Evolutionary conservation across 1,139 yeast genomes (phyloP).

Genomic region (Blastobotrys buckinghamii): DNA sequence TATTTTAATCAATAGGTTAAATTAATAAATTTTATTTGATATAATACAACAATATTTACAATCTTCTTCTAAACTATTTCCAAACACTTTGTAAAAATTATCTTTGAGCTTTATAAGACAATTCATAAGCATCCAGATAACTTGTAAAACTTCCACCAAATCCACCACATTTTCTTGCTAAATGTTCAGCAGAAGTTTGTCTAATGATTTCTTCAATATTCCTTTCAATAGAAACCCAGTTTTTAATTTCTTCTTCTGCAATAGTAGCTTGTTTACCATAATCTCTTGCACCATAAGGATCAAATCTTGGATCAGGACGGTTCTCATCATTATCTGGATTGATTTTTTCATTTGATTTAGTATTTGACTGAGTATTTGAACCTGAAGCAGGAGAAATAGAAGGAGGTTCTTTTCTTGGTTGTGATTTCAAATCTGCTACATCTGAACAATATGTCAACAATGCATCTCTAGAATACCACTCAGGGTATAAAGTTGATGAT

Average conservation of each 20-base stretch:
- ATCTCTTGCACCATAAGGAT: slow-evolving; percentile 33
- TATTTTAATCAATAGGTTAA: too few species aligned
- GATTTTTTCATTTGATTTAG: not conserved
- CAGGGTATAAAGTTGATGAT: slow-evolving; percentile 26
- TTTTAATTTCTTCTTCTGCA: slow-evolving; percentile 22
- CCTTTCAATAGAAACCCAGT: slow-evolving; percentile 29
- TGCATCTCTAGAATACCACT: slow-evolving; percentile 31
- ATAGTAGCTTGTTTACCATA: slow-evolving; percentile 16
- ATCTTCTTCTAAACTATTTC: too few species aligned
- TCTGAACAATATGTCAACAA: slow-evolving; percentile 28
- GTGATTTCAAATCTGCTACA: slow-evolving; percentile 21
- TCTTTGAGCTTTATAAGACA: slow-evolving; percentile 3
- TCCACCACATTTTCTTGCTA: slow-evolving; percentile 28
- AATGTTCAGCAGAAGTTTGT: slow-evolving; percentile 22
- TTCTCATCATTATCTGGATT: not conserved
- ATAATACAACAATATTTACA: too few species aligned
- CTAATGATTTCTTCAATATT: slow-evolving; percentile 31
- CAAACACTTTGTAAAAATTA: not conserved
- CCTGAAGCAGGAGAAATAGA: too few species aligned
- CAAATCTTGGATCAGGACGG: slow-evolving; percentile 30
- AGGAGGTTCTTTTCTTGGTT: slow-evolving; percentile 5
- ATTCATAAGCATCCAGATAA: slow-evolving; percentile 18
- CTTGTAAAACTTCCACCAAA: slow-evolving; percentile 18
- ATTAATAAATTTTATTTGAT: too few species aligned
- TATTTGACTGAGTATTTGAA: too few species aligned